Evolutionary conservation across 2,329 filamentous ascomycete genomes (phyloP).

Genomic region (Hawksworthiomyces lignivorus): DNA sequence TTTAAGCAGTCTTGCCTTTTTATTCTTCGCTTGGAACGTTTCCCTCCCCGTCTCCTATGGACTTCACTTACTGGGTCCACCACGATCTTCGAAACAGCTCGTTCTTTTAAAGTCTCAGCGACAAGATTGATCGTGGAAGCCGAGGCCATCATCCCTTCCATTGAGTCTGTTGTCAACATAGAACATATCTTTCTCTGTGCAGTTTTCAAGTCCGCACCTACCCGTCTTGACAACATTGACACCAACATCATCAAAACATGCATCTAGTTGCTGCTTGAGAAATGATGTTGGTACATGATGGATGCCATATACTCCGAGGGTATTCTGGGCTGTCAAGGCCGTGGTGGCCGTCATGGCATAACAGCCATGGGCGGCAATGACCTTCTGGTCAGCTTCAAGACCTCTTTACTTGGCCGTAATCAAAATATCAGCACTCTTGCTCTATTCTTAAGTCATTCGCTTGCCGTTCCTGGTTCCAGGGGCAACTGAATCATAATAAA

Average conservation of each 20-base stretch:
- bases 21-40: too few species aligned
- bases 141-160: conserved; percentile 72
- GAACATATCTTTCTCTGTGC: conserved; percentile 10
- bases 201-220: too few species aligned
- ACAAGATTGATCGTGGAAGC: conserved; percentile 62
- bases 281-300: conserved; percentile 73
- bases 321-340: conserved; percentile 94
- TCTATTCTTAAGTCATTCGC: too few species aligned
- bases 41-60: too few species aligned
- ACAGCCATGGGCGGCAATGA: conserved; percentile 82
- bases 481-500: too few species aligned
- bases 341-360: conserved; percentile 97
- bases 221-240: conserved; percentile 90
- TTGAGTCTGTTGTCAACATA: neutral
- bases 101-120: conserved; percentile 51
- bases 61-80: conserved; percentile 70
- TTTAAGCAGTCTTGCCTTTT: too few species aligned
- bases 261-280: conserved; percentile 76
- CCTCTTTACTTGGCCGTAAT: conserved; percentile 46
- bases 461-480: too few species aligned
- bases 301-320: conserved; percentile 71
- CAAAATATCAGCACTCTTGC: neutral
- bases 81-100: conserved; percentile 52
- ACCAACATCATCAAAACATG: conserved; percentile 74
- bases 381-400: conserved; percentile 92